Evolutionary conservation across 2,329 filamentous ascomycete species (phyloP).

Genomic region (Pezicula radicicola): DNA sequence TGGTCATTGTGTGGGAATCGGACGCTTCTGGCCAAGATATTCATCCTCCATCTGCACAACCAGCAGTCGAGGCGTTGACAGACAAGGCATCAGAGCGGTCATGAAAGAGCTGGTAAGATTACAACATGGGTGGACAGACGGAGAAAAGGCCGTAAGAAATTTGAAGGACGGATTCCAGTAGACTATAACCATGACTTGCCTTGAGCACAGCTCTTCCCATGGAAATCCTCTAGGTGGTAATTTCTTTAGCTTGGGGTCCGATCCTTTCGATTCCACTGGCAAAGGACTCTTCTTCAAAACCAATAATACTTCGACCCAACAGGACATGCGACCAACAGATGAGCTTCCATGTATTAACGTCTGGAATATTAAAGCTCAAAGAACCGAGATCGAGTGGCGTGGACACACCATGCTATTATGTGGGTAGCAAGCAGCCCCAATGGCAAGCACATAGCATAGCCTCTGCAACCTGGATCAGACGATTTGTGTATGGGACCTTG

Average conservation of each 20-base stretch:
- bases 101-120: background rate
- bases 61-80: background rate
- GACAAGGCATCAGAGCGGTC: background rate
- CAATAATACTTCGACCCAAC: background rate
- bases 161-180: background rate
- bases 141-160: background rate
- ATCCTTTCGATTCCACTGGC: background rate
- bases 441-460: background rate
- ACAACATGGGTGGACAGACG: background rate
- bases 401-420: slow-evolving; percentile 2
- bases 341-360: background rate
- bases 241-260: background rate
- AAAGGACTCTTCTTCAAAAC: background rate
- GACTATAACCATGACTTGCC: background rate
- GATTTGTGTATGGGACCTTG: background rate
- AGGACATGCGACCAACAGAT: background rate
- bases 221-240: background rate
- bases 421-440: background rate
- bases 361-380: background rate
- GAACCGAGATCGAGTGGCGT: background rate
- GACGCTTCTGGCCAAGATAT: background rate
- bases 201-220: background rate
- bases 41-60: background rate
- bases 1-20: background rate
- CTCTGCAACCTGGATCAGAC: background rate